Evolutionary conservation across 768 basidiomycete species (phyloP).

Genomic region (Tylopilus rubrobrunneus): DNA sequence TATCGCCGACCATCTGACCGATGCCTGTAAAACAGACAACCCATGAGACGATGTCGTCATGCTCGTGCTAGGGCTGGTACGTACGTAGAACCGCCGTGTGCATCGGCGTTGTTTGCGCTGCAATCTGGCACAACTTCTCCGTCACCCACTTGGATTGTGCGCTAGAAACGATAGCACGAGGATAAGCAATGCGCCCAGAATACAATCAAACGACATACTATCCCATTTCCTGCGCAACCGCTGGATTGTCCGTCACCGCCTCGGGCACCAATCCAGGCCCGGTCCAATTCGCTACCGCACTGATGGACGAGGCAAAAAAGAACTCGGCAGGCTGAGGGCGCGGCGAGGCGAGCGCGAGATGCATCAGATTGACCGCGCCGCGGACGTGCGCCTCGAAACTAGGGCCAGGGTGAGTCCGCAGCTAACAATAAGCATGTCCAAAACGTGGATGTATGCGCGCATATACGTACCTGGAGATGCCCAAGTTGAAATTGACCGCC

Average conservation of each 20-base stretch:
- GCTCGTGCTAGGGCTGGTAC: not conserved
- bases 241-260: constrained; percentile 21
- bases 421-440: no score
- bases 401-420: constrained; percentile 4
- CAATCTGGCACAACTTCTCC: constrained; percentile 49
- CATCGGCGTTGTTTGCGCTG: constrained; percentile 27
- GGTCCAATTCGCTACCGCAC: constrained; percentile 25
- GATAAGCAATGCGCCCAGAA: not conserved
- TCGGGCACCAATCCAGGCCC: constrained; percentile 20
- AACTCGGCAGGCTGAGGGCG: no score
- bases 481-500: constrained; percentile 54
- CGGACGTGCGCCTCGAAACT: constrained; percentile 46
- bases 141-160: constrained; percentile 48
- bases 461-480: constrained; percentile 21
- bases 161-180: not conserved
- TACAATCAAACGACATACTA: constrained; percentile 21
- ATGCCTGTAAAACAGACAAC: constrained; percentile 32
- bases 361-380: constrained; percentile 48
- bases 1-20: constrained; percentile 56
- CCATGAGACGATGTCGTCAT: not conserved
- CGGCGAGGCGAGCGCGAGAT: constrained; percentile 41
- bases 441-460: no score
- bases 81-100: constrained; percentile 20
- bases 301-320: constrained; percentile 50
- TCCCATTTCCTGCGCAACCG: constrained; percentile 31